Evolutionary conservation across 805 yeast genomes (phyloP).

Genomic region (Cyberlindnera bimundalis): DNA sequence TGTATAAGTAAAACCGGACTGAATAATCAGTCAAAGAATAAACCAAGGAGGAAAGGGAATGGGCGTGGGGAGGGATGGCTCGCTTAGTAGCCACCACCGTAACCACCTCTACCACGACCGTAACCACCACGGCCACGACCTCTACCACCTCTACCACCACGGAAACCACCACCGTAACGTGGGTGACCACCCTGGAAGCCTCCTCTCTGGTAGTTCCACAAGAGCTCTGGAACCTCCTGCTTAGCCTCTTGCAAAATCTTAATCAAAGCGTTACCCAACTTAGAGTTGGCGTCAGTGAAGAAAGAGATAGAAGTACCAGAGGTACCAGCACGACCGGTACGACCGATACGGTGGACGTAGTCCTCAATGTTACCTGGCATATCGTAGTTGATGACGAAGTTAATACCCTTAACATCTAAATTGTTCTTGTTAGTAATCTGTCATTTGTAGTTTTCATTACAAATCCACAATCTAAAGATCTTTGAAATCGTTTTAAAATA

Average conservation of each 20-base stretch:
- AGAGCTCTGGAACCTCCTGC: slow-evolving; percentile 80
- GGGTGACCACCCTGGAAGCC: slow-evolving; percentile 61
- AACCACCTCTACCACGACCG: slow-evolving; percentile 10
- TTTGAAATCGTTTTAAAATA: neutral
- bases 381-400: slow-evolving; percentile 89
- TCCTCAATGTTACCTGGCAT: slow-evolving; percentile 99
- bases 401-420: slow-evolving; percentile 95
- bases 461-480: slow-evolving; percentile 2
- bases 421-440: slow-evolving; percentile 30
- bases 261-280: slow-evolving; percentile 86
- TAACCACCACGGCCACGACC: slow-evolving; percentile 15
- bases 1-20: slow-evolving; percentile 3
- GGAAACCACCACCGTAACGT: slow-evolving; percentile 39
- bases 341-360: slow-evolving; percentile 97
- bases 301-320: slow-evolving; percentile 93
- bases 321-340: slow-evolving; percentile 95
- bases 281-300: slow-evolving; percentile 83
- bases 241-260: slow-evolving; percentile 93
- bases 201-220: slow-evolving; percentile 73
- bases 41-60: no score
- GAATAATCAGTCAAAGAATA: neutral
- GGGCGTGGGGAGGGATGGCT: no score
- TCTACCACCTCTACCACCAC: slow-evolving; percentile 23
- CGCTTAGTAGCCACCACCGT: slow-evolving; percentile 4
- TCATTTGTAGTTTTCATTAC: neutral